These are phyloP conservation scores for Dryadomyces quercus-mongolicae DNA, from an alignment of 2,329 filamentous ascomycete genomes.

Conservation along the genomic window DNA sequence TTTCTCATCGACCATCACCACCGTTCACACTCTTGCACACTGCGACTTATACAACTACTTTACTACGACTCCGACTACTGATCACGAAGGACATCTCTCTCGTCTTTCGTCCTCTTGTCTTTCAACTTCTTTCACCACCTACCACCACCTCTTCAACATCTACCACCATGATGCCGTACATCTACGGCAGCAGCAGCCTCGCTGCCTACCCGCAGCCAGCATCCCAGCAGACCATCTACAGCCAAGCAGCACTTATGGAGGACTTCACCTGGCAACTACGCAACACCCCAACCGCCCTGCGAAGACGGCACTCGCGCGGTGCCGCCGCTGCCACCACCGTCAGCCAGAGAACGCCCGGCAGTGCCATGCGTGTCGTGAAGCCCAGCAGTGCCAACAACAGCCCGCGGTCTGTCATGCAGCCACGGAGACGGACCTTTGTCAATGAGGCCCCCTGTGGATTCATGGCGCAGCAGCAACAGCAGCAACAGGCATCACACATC, in stretches of 20 bases:
- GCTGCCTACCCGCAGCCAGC: constrained; percentile 15
- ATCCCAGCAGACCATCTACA: constrained; percentile 6
- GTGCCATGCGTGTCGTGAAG: constrained; percentile 49
- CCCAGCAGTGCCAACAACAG: constrained; percentile 52
- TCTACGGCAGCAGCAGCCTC: constrained; percentile 17
- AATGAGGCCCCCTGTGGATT: constrained; percentile 24
- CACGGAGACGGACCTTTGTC: constrained; percentile 44
- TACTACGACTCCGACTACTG: too few relatives aligned
- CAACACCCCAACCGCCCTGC: constrained; percentile 25
- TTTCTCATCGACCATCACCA: neutral
- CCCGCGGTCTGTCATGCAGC: constrained; percentile 40
- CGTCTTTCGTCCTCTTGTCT: neutral
- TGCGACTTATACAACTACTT: neutral
- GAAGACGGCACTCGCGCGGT: constrained; percentile 33
- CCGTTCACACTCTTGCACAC: neutral
- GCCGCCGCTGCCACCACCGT: too few relatives aligned
- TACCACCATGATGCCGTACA: constrained; percentile 12
- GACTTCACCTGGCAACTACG: constrained; percentile 40
- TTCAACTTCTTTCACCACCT: neutral
- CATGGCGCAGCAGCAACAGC: neutral
- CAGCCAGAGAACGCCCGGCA: constrained; percentile 32
- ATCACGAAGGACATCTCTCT: neutral
- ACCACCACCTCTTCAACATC: neutral
- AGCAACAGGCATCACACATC: neutral
- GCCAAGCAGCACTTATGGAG: constrained; percentile 32